These are phyloP conservation scores for Aureobasidium zeae DNA, from an alignment of 2,329 filamentous ascomycete species.

Conservation along the genomic window DNA sequence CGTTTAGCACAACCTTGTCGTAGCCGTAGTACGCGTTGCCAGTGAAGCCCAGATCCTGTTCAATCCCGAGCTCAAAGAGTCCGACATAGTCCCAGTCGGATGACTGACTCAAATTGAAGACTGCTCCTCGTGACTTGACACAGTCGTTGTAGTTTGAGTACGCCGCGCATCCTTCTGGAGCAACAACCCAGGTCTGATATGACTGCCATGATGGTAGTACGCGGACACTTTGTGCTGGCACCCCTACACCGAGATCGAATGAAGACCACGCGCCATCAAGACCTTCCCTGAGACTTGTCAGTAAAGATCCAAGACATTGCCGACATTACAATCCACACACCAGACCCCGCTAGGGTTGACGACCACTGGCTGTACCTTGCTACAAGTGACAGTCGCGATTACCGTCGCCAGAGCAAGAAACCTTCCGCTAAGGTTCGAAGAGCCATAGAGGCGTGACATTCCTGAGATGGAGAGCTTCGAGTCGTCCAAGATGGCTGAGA, in stretches of 20 bases:
- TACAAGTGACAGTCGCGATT: background rate
- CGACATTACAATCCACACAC: background rate
- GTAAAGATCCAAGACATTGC: slow-evolving; percentile 4
- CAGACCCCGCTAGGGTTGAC: slow-evolving; percentile 25
- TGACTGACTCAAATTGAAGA: slow-evolving; percentile 48
- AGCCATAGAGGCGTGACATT: background rate
- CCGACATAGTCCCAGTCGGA: slow-evolving; percentile 51
- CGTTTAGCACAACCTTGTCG: slow-evolving; percentile 38
- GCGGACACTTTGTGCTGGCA: slow-evolving; percentile 44
- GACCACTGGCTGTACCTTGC: slow-evolving; percentile 19
- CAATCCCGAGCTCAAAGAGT: slow-evolving; percentile 50
- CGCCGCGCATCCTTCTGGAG: slow-evolving; percentile 46
- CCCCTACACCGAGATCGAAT: slow-evolving; percentile 51
- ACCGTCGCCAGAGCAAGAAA: background rate
- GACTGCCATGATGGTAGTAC: slow-evolving; percentile 57
- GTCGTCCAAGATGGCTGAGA: background rate
- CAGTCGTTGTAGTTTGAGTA: slow-evolving; percentile 36
- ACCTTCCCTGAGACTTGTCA: slow-evolving; percentile 43
- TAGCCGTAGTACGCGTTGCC: slow-evolving; percentile 58
- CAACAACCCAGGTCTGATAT: slow-evolving; percentile 63
- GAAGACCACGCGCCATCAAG: slow-evolving; percentile 65
- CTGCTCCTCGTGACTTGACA: slow-evolving; percentile 46
- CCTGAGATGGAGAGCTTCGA: background rate
- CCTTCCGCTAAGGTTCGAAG: background rate
- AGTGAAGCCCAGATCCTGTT: slow-evolving; percentile 45